Conservation (phyloP, 768 basidiomycete genomes). For the Fomitopsis serialis region DNA sequence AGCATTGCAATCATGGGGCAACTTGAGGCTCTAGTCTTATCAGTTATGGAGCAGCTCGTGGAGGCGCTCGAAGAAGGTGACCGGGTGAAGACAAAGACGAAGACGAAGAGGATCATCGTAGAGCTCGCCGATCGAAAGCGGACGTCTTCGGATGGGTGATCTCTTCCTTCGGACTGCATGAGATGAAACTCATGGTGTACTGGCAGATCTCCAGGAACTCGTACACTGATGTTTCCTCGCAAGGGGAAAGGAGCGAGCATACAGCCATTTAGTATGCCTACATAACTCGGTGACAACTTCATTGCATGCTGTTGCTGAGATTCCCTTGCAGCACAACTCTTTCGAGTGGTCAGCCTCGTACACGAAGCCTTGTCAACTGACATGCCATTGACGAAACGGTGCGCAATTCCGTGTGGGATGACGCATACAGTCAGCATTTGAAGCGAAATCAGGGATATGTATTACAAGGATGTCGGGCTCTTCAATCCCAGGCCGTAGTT, state of each 20-base stretch:
- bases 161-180: conserved; percentile 1
- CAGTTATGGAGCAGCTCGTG: conserved; percentile 18
- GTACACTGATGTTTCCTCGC: conserved; percentile 33
- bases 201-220: conserved; percentile 16
- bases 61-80: conserved; percentile 6
- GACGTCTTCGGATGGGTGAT: conserved; percentile 23
- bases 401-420: conserved; percentile 1
- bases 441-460: conserved; percentile 61
- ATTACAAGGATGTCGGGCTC: conserved; percentile 76
- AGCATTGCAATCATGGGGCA: conserved; percentile 11
- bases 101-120: conserved; percentile 26
- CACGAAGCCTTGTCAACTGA: conserved; percentile 58
- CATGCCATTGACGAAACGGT: conserved; percentile 33
- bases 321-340: conserved; percentile 52
- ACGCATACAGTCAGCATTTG: not conserved
- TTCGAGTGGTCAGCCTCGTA: conserved; percentile 60
- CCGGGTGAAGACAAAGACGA: not conserved
- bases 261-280: conserved; percentile 33
- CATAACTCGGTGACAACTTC: conserved; percentile 31
- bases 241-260: conserved; percentile 31
- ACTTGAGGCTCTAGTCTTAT: conserved; percentile 15
- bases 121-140: conserved; percentile 33
- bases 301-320: not conserved
- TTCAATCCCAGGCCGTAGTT: conserved; percentile 78
- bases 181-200: not conserved